Base-by-base conservation (phyloP, 2,329 filamentous ascomycete species). In the Diaporthe vaccinii region DNA sequence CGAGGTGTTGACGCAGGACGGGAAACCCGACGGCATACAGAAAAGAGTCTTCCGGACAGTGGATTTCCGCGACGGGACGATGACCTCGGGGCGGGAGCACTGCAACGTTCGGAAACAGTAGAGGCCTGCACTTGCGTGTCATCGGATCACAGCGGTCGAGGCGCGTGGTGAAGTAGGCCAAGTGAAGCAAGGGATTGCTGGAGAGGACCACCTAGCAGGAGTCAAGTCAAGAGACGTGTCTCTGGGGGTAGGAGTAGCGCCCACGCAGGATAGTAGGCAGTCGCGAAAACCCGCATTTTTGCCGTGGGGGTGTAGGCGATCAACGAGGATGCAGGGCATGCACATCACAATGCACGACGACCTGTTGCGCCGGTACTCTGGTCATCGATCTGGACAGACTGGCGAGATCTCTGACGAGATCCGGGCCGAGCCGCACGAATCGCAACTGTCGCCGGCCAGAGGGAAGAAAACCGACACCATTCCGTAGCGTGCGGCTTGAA, bases 371-470 rank as follows among this genome's bases (percentile, higher is more conserved):
- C 34, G 34, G 34, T 15, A 22, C 10, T 41, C 8, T 25, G 65
- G 15, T 41, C 49, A 39, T 69, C 46, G 65, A 69, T 41, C 49
- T 39, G 65, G 22, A 49, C 7, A 31, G 49, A 28, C 22, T 69
- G 65, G 46, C 51, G 22, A 69, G 65, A 69, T 69, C 65, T 53
- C 46, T 53, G 46, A 28, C 31, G 34, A 55, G 31, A 69, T 55
- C 49, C 65, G 65, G 65, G n/a, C 65, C 49, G 65, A 41, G 4
- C 46, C 65, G 65, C 34, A 55, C 46, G 46, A 69, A 69, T 55
- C 49, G 49, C 22, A 22, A 28, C 31, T 10, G n/a, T 69, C 34
- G 46, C 65, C 49, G n/a, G 49, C 39, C n/a, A 65, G 46, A 25
- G n/a, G 17, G 49, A 28, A 17, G 31, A 28, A 12, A 25, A 20